These are phyloP conservation scores for Phytopythium helicoides DNA, from an alignment of 352 stramenopile genomes.

Conservation along the genomic window DNA sequence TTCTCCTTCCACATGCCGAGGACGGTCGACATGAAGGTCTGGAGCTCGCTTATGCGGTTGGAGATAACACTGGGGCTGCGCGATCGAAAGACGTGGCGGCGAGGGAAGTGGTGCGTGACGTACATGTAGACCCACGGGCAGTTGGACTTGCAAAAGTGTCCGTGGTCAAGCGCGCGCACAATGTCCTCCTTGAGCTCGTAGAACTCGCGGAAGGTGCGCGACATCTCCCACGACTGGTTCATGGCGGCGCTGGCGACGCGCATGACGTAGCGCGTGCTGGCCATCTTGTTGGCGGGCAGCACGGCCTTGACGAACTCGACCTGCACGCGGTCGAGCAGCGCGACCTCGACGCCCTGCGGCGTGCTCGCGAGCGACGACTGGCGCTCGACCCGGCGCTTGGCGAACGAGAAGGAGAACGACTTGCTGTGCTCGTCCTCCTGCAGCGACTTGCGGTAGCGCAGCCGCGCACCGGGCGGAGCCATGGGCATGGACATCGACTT, in stretches of 20 bases:
- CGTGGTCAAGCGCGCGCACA: conserved; percentile 56
- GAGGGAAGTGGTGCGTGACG: conserved; percentile 72
- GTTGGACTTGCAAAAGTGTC: conserved; percentile 76
- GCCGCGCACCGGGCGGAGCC: conserved; percentile 17
- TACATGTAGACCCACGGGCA: conserved; percentile 87
- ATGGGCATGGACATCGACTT: conserved; percentile 44
- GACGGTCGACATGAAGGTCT: conserved; percentile 67
- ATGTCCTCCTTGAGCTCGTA: conserved; percentile 74
- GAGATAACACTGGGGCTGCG: conserved; percentile 65
- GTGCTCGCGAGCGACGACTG: conserved; percentile 33
- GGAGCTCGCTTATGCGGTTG: conserved; percentile 48
- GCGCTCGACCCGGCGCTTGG: conserved; percentile 54
- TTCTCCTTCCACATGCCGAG: conserved; percentile 62
- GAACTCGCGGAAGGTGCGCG: conserved; percentile 73
- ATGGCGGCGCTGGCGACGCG: conserved; percentile 67
- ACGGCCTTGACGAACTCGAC: conserved; percentile 82
- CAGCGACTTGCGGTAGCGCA: conserved; percentile 41
- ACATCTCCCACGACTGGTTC: conserved; percentile 79
- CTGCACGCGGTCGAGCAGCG: conserved; percentile 70
- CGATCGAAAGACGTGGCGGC: conserved; percentile 71
- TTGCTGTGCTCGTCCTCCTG: conserved; percentile 27
- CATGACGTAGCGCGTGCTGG: conserved; percentile 74
- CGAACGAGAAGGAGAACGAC: conserved; percentile 31
- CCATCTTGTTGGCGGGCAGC: conserved; percentile 66
- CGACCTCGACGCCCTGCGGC: conserved; percentile 53